Conservation (phyloP, 129 eudicot genomes). For the Solidago caesia region DNA sequence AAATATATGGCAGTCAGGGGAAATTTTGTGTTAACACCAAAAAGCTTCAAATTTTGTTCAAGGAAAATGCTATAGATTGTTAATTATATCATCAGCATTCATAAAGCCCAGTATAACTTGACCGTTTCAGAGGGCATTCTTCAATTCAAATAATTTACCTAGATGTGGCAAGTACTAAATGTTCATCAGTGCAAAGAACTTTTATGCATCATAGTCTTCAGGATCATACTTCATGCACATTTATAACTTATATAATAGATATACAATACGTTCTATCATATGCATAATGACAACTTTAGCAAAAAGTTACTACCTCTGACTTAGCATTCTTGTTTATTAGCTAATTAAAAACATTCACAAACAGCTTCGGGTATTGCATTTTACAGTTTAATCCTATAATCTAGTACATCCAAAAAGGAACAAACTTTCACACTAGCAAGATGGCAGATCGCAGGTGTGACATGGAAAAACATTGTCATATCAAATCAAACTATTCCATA, state of each 20-base stretch:
- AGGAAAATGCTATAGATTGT: background rate
- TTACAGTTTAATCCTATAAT: background rate
- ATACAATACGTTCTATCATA: background rate
- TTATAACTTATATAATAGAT: background rate
- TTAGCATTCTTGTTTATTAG: background rate
- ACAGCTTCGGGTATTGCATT: background rate
- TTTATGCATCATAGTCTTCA: background rate
- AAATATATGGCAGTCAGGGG: background rate
- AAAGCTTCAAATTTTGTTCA: background rate
- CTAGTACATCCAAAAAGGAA: background rate
- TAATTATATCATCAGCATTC: background rate
- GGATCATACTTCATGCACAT: background rate
- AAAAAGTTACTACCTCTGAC: background rate
- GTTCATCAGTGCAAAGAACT: background rate
- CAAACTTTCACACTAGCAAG: constrained; percentile 1
- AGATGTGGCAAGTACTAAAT: background rate
- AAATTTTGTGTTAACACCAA: background rate
- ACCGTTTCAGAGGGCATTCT: background rate
- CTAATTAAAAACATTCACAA: background rate
- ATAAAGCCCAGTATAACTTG: background rate
- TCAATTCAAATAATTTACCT: background rate
- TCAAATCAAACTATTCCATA: too few species aligned
- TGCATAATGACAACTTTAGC: background rate
- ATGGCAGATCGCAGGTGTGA: background rate
- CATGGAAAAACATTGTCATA: background rate